These are phyloP conservation scores for Tuber melanosporum DNA, from an alignment of 495 filamentous ascomycete species.

Conservation along the genomic window DNA sequence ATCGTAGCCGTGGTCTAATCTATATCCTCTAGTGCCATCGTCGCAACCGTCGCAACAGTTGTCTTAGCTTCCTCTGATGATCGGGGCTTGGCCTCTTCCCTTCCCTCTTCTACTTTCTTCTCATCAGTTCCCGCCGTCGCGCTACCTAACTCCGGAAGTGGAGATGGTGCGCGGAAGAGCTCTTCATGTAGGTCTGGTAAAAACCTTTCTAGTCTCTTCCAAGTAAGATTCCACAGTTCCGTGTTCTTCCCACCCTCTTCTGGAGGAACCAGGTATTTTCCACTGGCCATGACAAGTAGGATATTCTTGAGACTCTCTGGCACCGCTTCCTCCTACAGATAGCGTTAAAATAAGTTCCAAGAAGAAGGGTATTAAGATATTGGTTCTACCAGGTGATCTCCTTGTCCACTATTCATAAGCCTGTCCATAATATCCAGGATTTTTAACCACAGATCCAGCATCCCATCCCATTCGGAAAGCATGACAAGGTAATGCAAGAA, in stretches of 20 bases:
- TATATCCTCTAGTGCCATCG: neutral
- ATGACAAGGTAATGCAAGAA: constrained; percentile 90
- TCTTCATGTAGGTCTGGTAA: constrained; percentile 63
- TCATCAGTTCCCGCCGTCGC: neutral
- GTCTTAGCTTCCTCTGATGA: neutral
- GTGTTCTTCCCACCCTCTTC: constrained; percentile 54
- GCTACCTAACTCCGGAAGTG: constrained; percentile 13
- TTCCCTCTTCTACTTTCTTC: constrained; percentile 11
- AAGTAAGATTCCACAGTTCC: constrained; percentile 70
- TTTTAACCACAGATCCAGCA: constrained; percentile 86
- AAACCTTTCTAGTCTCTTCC: constrained; percentile 84
- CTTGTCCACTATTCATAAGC: constrained; percentile 92
- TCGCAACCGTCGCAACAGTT: neutral
- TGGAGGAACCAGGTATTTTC: constrained; percentile 73
- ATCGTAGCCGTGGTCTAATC: neutral
- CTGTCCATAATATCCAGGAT: constrained; percentile 94
- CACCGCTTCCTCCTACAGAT: constrained; percentile 76
- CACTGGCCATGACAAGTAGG: constrained; percentile 87
- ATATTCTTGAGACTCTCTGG: constrained; percentile 96
- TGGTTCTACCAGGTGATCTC: constrained; percentile 69
- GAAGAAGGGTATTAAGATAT: neutral
- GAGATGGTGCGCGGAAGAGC: constrained; percentile 35
- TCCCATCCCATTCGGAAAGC: constrained; percentile 76
- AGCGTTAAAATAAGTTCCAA: constrained; percentile 7
- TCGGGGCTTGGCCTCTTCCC: neutral